Evolutionary conservation across 1,284 basidiomycete genomes (phyloP), one percentile per base, ranked within the genome.

Genomic region (Ganoderma boninense): DNA sequence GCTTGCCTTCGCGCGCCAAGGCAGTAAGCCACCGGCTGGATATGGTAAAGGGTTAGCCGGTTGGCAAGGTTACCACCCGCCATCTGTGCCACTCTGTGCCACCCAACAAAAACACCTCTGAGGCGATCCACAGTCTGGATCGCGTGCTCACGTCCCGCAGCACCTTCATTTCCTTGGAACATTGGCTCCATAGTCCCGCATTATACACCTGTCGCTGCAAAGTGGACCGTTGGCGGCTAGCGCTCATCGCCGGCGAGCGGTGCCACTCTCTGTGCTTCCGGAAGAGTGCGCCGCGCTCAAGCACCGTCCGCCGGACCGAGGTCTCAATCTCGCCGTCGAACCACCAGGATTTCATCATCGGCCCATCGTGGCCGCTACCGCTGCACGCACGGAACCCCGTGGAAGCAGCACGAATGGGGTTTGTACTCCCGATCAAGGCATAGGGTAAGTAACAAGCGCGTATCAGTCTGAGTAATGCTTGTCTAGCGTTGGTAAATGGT

Each of bases 11-110:
- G 56, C 29, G 32, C 29, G 32, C 23, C 1, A 54, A 54, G 8
- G 54, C 16, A 32, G 54, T 59, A 59, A 59, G 57, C 57, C 57
- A 59, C 57, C 57, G 32, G 18, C 57, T 59, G 20, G 35, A 59
- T 59, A 32, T 59, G 57, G 57, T 38, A 59, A 59, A 59, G 35
- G 57, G 57, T 59, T 59, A 38, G 29, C 26, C 57, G 57, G 57
- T 59, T 59, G 57, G 26, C 57, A 59, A n/a, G 57, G 57, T 11
- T 7, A 59, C 57, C 6, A 20, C 32, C 14, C 4, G 6, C 32
- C 16, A 32, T 20, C 46, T 49, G 16, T 49, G 42, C 26, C 23
- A 14, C 26, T 20, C 46, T 49, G 16, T 49, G 42, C 26, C 23
- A 14, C 26, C 11, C 26, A 32, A 14, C 54, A 26, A 56, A 56